Base-by-base conservation (phyloP, 1,284 basidiomycete genomes). In the Thecaphora thlaspeos region DNA sequence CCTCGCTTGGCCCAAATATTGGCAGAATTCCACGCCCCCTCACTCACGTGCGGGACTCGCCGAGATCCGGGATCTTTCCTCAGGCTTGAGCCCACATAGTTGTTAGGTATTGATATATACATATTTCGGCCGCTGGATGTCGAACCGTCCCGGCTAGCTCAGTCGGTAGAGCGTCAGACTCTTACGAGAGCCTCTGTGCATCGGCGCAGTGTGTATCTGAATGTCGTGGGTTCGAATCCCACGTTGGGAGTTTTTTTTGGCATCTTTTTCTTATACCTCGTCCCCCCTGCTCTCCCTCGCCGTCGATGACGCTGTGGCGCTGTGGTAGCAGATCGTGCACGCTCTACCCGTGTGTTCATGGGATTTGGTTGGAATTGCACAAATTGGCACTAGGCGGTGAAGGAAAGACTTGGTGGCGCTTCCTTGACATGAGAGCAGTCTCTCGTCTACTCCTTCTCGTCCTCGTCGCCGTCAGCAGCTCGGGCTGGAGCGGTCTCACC, bases 71-170 rank as follows among this genome's bases (percentile, higher is more conserved):
- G n/a, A n/a, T n/a, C n/a, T n/a, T n/a, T n/a, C n/a, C n/a, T n/a
- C n/a, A n/a, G n/a, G n/a, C n/a, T n/a, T n/a, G n/a, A n/a, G n/a
- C n/a, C n/a, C n/a, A n/a, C n/a, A n/a, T n/a, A n/a, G n/a, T n/a
- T n/a, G n/a, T n/a, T n/a, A n/a, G n/a, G n/a, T n/a, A n/a, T n/a
- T n/a, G n/a, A n/a, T n/a, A n/a, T n/a, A n/a, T n/a, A n/a, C n/a
- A n/a, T n/a, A n/a, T n/a, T n/a, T n/a, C n/a, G n/a, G n/a, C n/a
- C n/a, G n/a, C n/a, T n/a, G n/a, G n/a, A n/a, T n/a, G n/a, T n/a
- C n/a, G n/a, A n/a, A n/a, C n/a, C n/a, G n/a, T 74, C 74, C 74
- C 74, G 74, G 73, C 74, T 76, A 76, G 74, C 74, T 76, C 74
- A 76, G 74, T 75, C 69, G 74, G 74, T 74, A 75, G 74, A 76